Conservation (phyloP, 2,329 filamentous ascomycete genomes). For the Stagonosporopsis tanaceti region DNA sequence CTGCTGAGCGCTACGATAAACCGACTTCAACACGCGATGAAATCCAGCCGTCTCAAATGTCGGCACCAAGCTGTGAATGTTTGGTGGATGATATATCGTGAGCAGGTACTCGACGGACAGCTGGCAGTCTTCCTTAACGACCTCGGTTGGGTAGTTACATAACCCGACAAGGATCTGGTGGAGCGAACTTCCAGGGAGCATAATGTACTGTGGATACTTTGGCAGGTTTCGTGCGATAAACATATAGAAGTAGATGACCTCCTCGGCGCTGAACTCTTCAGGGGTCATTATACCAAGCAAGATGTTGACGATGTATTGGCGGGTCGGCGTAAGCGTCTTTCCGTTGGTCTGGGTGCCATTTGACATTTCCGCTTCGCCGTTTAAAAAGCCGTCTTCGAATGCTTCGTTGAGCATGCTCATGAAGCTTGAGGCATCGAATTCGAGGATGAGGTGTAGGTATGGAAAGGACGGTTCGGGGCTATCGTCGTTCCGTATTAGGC, state of each 20-base stretch:
- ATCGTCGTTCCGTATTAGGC: slow-evolving; percentile 65
- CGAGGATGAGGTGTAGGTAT: slow-evolving; percentile 82
- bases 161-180: slow-evolving; percentile 82
- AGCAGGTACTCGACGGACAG: slow-evolving; percentile 96
- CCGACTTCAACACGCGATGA: slow-evolving; percentile 88
- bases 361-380: slow-evolving; percentile 73
- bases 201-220: slow-evolving; percentile 94
- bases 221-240: slow-evolving; percentile 95
- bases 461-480: slow-evolving; percentile 78
- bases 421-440: slow-evolving; percentile 90
- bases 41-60: slow-evolving; percentile 82
- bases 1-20: slow-evolving; percentile 81
- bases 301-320: slow-evolving; percentile 92
- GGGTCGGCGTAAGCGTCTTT: slow-evolving; percentile 65
- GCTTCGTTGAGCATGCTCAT: slow-evolving; percentile 96
- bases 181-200: slow-evolving; percentile 85
- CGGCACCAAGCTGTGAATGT: slow-evolving; percentile 77
- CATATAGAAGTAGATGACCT: slow-evolving; percentile 97
- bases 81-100: slow-evolving; percentile 89
- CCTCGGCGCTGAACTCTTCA: slow-evolving; percentile 75
- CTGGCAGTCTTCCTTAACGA: slow-evolving; percentile 91
- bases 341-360: slow-evolving; percentile 65
- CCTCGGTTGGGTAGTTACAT: slow-evolving; percentile 81
- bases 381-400: slow-evolving; percentile 93
- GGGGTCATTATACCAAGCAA: slow-evolving; percentile 88